Evolutionary conservation across 495 filamentous ascomycete genomes (phyloP).

Genomic region (Platismatia glauca): DNA sequence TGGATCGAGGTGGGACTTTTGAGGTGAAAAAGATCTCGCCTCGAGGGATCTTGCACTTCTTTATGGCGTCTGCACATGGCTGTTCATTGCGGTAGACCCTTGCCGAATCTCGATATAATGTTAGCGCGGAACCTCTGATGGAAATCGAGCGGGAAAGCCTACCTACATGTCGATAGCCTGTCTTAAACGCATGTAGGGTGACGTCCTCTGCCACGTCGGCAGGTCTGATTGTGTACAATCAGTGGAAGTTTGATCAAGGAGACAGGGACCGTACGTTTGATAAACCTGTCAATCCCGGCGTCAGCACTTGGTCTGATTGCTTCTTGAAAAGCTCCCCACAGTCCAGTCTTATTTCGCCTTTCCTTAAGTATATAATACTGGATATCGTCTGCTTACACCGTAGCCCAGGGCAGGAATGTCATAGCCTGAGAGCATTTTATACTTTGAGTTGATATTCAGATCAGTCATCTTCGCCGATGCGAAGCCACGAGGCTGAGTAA

Average conservation of each 20-base stretch:
- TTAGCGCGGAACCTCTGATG: background rate
- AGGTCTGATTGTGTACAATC: constrained; percentile 31
- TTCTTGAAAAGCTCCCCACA: background rate
- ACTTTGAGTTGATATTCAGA: constrained; percentile 52
- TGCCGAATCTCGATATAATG: constrained; percentile 44
- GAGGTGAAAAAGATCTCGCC: constrained; percentile 49
- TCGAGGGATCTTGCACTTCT: constrained; percentile 37
- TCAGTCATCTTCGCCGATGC: constrained; percentile 41
- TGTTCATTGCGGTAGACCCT: constrained; percentile 46
- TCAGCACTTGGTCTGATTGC: background rate
- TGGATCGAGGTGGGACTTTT: constrained; percentile 40
- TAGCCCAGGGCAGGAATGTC: constrained; percentile 63
- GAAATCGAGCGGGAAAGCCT: background rate
- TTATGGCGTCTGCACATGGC: constrained; percentile 41
- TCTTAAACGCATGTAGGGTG: constrained; percentile 52
- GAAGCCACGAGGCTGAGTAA: background rate
- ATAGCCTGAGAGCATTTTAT: constrained; percentile 65
- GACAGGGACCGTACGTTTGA: constrained; percentile 49
- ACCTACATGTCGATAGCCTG: constrained; percentile 64
- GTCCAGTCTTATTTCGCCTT: background rate
- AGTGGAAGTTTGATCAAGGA: constrained; percentile 8
- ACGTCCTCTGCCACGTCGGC: constrained; percentile 48
- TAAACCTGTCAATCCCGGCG: constrained; percentile 47
- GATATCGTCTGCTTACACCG: background rate
- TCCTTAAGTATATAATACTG: background rate